Base-by-base conservation (phyloP, 2,329 filamentous ascomycete species). In the Catunica adiposa region DNA sequence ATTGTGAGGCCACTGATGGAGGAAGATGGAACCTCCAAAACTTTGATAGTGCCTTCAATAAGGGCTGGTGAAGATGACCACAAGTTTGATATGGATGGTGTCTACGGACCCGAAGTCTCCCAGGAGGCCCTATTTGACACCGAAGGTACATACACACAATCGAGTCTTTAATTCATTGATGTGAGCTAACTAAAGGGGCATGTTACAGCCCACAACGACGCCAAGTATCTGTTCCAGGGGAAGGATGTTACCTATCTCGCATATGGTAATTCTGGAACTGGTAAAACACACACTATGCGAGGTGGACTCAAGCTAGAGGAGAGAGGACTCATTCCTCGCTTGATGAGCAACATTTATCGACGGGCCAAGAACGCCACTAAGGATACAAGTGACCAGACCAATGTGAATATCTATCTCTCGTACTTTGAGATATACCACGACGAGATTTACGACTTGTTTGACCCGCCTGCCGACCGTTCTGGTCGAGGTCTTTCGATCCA, bases 361-460 rank as follows among this genome's bases (percentile, higher is more conserved):
- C 77, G 87, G 59, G 83, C 84, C 60, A 86, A 88, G 68, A 94
- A 94, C 72, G 82, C 92, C 17, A 77, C 80, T 61, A 92, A 90
- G 68, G 89, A 94, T 63, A 78, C 82, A 1, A 73, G 75, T 3
- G 86, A 82, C 9, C 72, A 80, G 53, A 89, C 83, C 0, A 75
- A 72, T 1, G 86, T 94, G 22, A 72, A 79, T 7, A 86, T 95
- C 15, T 75, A 80, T 11, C 76, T 96, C 64, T 89, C 86, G 26
- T 96, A 96, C 70, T 95, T 94, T 70, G 89, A 96, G 67, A 95
- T 96, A 61, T 96, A 96, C 70, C 95, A 94, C 67, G 89, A 96
- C 71, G 90, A 90, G 66, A 89, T 95, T 20, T 95, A 83, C 64
- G 89, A 96, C 66, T 73, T 96, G 31, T 87, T 96, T 61, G 86